Evolutionary conservation across 2,329 filamentous ascomycete genomes (phyloP), one percentile per base, ranked within the genome.

Genomic region (Fusarium mundagurra): DNA sequence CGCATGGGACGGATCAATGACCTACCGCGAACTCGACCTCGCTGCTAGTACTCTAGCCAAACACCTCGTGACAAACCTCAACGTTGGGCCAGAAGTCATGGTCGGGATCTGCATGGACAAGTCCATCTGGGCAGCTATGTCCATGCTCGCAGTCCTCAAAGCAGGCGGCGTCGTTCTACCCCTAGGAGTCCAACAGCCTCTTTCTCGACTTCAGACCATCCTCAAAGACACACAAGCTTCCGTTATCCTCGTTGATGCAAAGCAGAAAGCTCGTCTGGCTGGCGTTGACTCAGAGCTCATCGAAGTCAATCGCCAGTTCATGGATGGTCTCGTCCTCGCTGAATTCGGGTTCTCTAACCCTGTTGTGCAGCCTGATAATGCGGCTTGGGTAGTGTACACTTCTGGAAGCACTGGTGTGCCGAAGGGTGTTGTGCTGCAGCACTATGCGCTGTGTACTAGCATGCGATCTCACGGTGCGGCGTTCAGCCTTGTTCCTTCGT

Each of bases 341-440:
- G 33, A 60, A 3, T 31, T 17, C 3, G 24, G 43, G 6, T 39
- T 60, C 33, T 50, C 57, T 0, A 60, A 60, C 6, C 39, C 60
- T 2, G 24, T 24, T 4, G 31, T 62, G 4, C 39, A 58, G 8
- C 33, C 60, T 6, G 29, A 24, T 16, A 57, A 62, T 18, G 31
- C 60, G 1, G 39, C 60, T 5, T 62, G 60, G 60, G 22, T 62
- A 0, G 60, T 62, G 3, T 62, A 62, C 33, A 62, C 60, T 8
- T 63, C 61, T 20, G 61, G 61, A 59, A 59, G 51, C 22, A 63
- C 61, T 14, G 61, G 61, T 8, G 17, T 59, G 3, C 61, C 61
- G 1, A 63, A 63, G 18, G 61, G 61, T 18, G 53, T 58, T 29
- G 38, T 63, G 17, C 4, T 63, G 4, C 39, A 59, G 10, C 51